These are phyloP conservation scores for Gnaphalium uliginosum DNA, from an alignment of 129 eudicot genomes.

Conservation along the genomic window DNA sequence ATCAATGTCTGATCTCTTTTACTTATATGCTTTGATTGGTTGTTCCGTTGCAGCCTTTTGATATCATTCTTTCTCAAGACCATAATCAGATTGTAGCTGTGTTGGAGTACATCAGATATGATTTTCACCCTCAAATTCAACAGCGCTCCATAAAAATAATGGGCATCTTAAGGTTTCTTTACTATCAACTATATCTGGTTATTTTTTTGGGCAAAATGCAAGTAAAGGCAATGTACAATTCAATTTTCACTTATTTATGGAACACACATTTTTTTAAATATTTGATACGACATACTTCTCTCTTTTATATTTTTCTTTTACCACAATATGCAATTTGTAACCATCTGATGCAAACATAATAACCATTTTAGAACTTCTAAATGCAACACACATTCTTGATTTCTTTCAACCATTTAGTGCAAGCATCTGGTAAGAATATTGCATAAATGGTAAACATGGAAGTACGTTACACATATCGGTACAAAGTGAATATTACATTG, in stretches of 20 bases:
- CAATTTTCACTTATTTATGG: neutral
- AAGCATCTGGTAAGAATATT: neutral
- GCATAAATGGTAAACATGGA: neutral
- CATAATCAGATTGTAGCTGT: conserved; percentile 81
- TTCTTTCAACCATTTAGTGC: neutral
- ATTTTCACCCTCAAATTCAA: conserved; percentile 79
- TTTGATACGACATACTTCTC: neutral
- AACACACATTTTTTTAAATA: no score
- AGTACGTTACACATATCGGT: neutral
- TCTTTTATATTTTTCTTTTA: neutral
- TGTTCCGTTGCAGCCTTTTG: conserved; percentile 73
- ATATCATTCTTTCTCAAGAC: conserved; percentile 92
- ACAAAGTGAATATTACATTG: neutral
- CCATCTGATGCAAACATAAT: neutral
- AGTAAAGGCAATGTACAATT: neutral
- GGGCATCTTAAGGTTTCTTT: conserved; percentile 68
- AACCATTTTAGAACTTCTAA: neutral
- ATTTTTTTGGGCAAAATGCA: neutral
- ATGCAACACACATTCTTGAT: neutral
- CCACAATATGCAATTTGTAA: neutral
- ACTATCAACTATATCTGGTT: neutral
- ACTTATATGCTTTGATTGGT: conserved; percentile 25
- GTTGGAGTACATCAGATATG: conserved; percentile 95
- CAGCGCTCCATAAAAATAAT: conserved; percentile 81
- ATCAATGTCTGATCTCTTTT: neutral